Conservation (phyloP, 202 grass and related monocot genomes). For the Alloteropsis angusta region DNA sequence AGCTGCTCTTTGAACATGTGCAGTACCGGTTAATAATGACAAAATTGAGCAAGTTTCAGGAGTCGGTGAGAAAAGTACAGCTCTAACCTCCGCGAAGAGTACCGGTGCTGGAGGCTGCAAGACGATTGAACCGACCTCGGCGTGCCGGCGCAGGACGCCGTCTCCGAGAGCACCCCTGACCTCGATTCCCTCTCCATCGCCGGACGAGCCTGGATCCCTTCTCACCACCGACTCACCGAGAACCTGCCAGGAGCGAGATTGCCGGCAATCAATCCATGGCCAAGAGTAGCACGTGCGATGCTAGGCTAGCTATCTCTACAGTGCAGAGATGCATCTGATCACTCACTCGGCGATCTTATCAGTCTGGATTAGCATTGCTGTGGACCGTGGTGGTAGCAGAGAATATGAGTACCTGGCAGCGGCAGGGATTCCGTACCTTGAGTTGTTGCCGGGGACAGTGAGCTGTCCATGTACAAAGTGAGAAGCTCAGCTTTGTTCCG, state of each 20-base stretch:
- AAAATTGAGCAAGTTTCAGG: background rate
- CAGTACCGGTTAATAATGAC: background rate
- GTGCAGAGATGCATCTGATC: background rate
- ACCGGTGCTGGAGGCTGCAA: slow-evolving; percentile 24
- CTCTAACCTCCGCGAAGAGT: slow-evolving; percentile 28
- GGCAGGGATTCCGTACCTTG: slow-evolving; percentile 20
- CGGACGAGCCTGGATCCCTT: background rate
- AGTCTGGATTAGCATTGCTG: background rate
- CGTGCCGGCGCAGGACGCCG: slow-evolving; percentile 39
- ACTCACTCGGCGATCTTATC: background rate
- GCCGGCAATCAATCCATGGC: background rate
- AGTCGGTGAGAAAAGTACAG: background rate
- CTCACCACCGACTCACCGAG: background rate
- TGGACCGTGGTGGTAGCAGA: background rate
- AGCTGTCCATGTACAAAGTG: slow-evolving; percentile 25
- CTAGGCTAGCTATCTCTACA: background rate
- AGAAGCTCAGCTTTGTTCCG: background rate
- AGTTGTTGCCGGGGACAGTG: background rate
- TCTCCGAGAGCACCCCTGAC: slow-evolving; percentile 38
- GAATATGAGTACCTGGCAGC: slow-evolving; percentile 18
- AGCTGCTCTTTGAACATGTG: background rate
- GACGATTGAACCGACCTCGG: slow-evolving; percentile 20
- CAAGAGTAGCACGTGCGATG: background rate
- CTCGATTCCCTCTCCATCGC: slow-evolving; percentile 37
- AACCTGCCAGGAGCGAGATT: slow-evolving; percentile 22